phyloP scores from a whole-genome alignment of 2,329 filamentous ascomycete genomes.

The Fusarium austroafricanum region DNA sequence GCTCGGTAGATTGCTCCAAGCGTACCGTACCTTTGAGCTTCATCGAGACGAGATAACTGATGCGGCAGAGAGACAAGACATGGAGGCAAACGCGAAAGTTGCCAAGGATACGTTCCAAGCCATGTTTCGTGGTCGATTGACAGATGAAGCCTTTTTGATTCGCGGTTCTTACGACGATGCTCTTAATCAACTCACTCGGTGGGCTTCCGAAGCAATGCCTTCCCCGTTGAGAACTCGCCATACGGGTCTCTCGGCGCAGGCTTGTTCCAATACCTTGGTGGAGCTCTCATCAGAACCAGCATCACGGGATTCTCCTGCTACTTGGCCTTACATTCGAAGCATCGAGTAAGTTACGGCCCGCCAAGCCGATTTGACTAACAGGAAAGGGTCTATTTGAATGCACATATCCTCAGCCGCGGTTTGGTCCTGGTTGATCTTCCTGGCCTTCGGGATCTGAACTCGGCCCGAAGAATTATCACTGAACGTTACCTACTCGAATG shows the following conservation, averaged over 20 bases:
- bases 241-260: conserved; percentile 16
- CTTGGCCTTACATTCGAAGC: conserved; percentile 60
- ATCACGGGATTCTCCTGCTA: conserved; percentile 31
- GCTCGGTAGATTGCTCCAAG: conserved; percentile 50
- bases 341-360: conserved; percentile 50
- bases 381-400: conserved; percentile 56
- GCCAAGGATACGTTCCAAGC: conserved; percentile 53
- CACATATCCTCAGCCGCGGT: conserved; percentile 60
- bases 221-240: conserved; percentile 4
- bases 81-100: conserved; percentile 48
- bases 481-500: conserved; percentile 59
- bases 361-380: conserved; percentile 16
- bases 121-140: conserved; percentile 50
- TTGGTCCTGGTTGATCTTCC: conserved; percentile 60
- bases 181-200: conserved; percentile 35
- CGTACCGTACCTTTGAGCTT: conserved; percentile 53
- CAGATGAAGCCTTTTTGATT: conserved; percentile 37
- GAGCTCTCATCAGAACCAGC: conserved; percentile 53
- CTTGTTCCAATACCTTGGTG: conserved; percentile 52
- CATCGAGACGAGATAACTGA: conserved; percentile 34
- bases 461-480: conserved; percentile 56
- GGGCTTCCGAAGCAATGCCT: conserved; percentile 36
- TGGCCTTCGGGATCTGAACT: conserved; percentile 60
- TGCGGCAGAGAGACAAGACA: conserved; percentile 42
- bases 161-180: conserved; percentile 18